Conservation (phyloP, 495 filamentous ascomycete species). For the Xylaria castorea region DNA sequence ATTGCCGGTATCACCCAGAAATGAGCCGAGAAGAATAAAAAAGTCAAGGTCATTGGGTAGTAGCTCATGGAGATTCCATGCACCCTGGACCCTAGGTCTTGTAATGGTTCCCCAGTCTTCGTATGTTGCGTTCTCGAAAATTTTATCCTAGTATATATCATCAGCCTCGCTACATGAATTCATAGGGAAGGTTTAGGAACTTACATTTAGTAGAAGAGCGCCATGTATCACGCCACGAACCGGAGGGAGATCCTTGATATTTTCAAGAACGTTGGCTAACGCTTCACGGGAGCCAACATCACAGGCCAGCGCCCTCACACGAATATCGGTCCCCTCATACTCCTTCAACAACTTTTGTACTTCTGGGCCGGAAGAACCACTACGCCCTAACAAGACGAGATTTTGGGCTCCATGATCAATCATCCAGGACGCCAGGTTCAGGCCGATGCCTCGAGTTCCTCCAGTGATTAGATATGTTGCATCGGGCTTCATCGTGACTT, state of each 20-base stretch:
- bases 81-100: slow-evolving; percentile 49
- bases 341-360: slow-evolving; percentile 22
- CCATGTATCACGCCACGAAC: slow-evolving; percentile 49
- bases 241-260: slow-evolving; percentile 42
- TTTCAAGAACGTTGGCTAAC: slow-evolving; percentile 26
- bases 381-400: slow-evolving; percentile 54
- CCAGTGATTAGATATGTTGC: slow-evolving; percentile 59
- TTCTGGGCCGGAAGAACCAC: slow-evolving; percentile 34
- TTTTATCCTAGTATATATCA: slow-evolving; percentile 10
- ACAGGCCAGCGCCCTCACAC: slow-evolving; percentile 35
- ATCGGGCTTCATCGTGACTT: slow-evolving; percentile 32
- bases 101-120: slow-evolving; percentile 21
- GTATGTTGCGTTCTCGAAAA: slow-evolving; percentile 18
- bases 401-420: slow-evolving; percentile 50
- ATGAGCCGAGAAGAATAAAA: slow-evolving; percentile 22
- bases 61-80: slow-evolving; percentile 53
- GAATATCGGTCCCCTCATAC: slow-evolving; percentile 13
- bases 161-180: background rate
- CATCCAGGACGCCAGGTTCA: slow-evolving; percentile 58
- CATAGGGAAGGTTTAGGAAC: background rate
- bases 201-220: slow-evolving; percentile 16
- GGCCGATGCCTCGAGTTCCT: slow-evolving; percentile 53
- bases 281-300: slow-evolving; percentile 38
- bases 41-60: slow-evolving; percentile 37
- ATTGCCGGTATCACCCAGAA: slow-evolving; percentile 5